A percentile compares a stretch with the other conserved stretches of the same genome.
Evolutionary conservation across 306 rosid genomes (phyloP).

Genomic region (Quercus rubra): DNA sequence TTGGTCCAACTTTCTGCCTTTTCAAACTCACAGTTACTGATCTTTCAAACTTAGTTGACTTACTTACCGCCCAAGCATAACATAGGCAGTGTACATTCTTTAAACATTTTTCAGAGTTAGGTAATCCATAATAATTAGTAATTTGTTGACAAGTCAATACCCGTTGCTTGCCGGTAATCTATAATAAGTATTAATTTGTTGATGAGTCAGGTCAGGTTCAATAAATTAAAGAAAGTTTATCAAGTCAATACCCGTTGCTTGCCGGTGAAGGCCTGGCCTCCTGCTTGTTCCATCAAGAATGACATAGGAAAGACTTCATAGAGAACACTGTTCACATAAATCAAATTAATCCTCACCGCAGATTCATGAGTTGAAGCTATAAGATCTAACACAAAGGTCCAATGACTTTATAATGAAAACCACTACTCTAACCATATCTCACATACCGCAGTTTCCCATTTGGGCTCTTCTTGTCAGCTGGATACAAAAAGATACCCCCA

Average conservation of each 20-base stretch:
- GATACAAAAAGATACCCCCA: conserved; percentile 96
- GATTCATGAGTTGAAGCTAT: not conserved
- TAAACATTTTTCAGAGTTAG: not conserved
- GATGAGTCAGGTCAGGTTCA: not conserved
- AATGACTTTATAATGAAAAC: not conserved
- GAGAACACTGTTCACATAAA: conserved; percentile 52
- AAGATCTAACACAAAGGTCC: not conserved
- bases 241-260: conserved; percentile 57
- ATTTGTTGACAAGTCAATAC: not conserved
- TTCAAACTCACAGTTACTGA: not conserved
- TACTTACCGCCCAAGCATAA: not conserved
- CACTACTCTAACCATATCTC: not conserved
- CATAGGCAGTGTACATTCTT: not conserved
- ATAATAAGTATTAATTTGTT: not conserved
- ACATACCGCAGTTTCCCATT: conserved; percentile 91
- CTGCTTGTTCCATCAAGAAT: conserved; percentile 94
- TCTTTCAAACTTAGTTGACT: not conserved
- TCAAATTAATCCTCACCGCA: conserved; percentile 3
- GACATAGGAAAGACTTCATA: conserved; percentile 99
- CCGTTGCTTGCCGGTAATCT: too few species aligned
- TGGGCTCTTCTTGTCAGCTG: conserved; percentile 97
- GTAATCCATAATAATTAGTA: not conserved
- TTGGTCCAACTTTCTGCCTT: not conserved
- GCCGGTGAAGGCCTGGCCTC: conserved; percentile 94
- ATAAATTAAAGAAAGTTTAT: not conserved